Evolutionary conservation across 2,329 filamentous ascomycete species (phyloP).

Genomic region (Trichoderma asperellum): DNA sequence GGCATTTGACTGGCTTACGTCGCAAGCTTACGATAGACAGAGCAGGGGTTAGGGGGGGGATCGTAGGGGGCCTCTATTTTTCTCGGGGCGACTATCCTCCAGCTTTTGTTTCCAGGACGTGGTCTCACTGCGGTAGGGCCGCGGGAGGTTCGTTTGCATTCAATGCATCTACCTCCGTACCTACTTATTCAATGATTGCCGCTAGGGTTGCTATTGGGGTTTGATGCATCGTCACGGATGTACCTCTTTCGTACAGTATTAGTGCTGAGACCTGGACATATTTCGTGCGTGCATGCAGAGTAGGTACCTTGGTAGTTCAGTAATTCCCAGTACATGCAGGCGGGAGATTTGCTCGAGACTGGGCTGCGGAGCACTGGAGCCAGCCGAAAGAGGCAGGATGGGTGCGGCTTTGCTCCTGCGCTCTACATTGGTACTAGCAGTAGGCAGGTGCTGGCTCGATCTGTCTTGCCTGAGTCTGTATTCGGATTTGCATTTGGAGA

Average conservation of each 20-base stretch:
- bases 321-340: not conserved
- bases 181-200: not conserved
- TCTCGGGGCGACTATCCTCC: not conserved
- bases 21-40: slow-evolving; percentile 3
- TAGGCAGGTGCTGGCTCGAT: not conserved
- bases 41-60: not conserved
- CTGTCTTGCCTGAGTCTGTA: not conserved
- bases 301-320: not conserved
- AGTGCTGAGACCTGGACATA: not conserved
- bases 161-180: not conserved
- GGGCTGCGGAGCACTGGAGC: not conserved
- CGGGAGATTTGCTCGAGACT: not conserved
- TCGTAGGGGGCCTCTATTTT: not conserved
- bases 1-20: not conserved
- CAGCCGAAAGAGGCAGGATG: slow-evolving; percentile 12
- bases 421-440: not conserved
- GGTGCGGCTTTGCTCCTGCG: not conserved
- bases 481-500: not conserved
- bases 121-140: not conserved
- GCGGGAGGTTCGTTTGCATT: not conserved
- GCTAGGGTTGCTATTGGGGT: not conserved
- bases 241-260: not conserved
- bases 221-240: not conserved
- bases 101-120: not conserved
- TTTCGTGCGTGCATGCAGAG: not conserved